Percentiles rank a stretch among this genome's conserved stretches.
phyloP scores from a whole-genome alignment of 495 filamentous ascomycete genomes.

The Talaromyces trachyspermus region DNA sequence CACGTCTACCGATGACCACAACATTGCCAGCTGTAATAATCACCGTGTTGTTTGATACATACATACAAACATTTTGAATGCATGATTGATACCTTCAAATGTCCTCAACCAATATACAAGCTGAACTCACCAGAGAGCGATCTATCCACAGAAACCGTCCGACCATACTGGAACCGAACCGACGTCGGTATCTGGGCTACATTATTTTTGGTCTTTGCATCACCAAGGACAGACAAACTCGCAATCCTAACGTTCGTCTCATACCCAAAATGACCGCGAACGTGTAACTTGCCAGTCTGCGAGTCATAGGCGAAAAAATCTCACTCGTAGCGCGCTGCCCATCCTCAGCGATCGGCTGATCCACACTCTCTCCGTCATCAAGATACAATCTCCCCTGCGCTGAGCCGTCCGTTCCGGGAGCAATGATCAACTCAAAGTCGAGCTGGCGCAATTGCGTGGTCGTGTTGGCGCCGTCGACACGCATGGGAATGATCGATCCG shows the following conservation, averaged over 20 bases:
- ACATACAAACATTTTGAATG: too few species aligned
- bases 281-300: not conserved
- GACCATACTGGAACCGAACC: too few species aligned
- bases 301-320: conserved; percentile 43
- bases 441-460: conserved; percentile 61
- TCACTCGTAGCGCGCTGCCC: conserved; percentile 38
- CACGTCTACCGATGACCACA: not conserved
- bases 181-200: too few species aligned
- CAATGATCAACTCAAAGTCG: conserved; percentile 63
- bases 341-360: conserved; percentile 36
- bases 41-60: too few species aligned
- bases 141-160: not conserved
- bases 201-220: too few species aligned
- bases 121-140: not conserved
- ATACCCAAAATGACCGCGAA: conserved; percentile 4
- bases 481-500: conserved; percentile 60
- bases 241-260: not conserved
- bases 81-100: too few species aligned
- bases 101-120: not conserved
- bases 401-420: conserved; percentile 46
- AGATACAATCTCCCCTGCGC: conserved; percentile 50
- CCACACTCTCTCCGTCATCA: conserved; percentile 53
- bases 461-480: conserved; percentile 56
- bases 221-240: not conserved
- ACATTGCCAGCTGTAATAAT: too few species aligned